Conservation (phyloP, 805 yeast genomes). For the Yamadazyma olivae region DNA sequence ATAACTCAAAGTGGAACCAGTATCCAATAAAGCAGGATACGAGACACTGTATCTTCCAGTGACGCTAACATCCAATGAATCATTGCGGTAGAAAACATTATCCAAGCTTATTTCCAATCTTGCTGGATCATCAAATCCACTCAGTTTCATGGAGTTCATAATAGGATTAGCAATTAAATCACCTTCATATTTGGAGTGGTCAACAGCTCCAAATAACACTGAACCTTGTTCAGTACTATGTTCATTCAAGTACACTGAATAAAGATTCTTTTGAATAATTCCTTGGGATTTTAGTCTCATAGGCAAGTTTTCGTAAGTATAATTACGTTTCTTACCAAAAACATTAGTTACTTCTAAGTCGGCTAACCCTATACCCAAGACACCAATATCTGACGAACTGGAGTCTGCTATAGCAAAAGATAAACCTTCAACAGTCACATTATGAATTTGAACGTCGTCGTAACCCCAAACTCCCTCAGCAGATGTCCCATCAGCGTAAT, state of each 20-base stretch:
- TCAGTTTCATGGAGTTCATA: not conserved
- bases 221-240: slow-evolving; percentile 22
- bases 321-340: too few relatives aligned
- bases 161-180: slow-evolving; percentile 17
- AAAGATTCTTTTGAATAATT: slow-evolving; percentile 26
- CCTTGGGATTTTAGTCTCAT: slow-evolving; percentile 27
- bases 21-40: slow-evolving; percentile 29
- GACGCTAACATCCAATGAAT: too few relatives aligned
- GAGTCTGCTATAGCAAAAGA: slow-evolving; percentile 73
- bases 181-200: slow-evolving; percentile 36
- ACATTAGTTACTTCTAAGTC: slow-evolving; percentile 50
- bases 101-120: not conserved
- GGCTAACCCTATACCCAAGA: slow-evolving; percentile 67
- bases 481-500: too few relatives aligned
- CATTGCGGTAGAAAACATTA: too few relatives aligned
- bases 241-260: slow-evolving; percentile 31
- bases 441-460: slow-evolving; percentile 56
- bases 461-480: slow-evolving; percentile 63
- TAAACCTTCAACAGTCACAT: slow-evolving; percentile 43
- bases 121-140: not conserved
- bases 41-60: too few relatives aligned
- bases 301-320: slow-evolving; percentile 30
- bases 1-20: slow-evolving; percentile 39
- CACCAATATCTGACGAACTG: slow-evolving; percentile 58
- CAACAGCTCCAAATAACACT: slow-evolving; percentile 42